phyloP scores from a whole-genome alignment of 2,329 filamentous ascomycete species.

The Fusarium sp. region DNA sequence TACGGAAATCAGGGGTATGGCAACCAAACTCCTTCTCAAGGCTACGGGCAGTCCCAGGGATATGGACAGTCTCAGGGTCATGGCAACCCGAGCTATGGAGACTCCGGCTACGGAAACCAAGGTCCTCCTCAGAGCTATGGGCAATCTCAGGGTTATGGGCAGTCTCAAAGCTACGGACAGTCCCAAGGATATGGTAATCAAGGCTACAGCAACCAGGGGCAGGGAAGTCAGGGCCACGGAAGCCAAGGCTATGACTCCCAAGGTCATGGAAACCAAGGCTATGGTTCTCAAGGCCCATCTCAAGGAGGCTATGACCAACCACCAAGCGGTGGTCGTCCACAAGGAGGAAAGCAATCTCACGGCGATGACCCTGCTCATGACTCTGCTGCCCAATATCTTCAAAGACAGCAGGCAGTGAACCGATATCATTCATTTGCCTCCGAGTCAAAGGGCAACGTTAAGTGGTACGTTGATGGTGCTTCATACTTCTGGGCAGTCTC shows the following conservation, averaged over 20 bases:
- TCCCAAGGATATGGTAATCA: background rate
- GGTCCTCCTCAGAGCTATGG: slow-evolving; percentile 37
- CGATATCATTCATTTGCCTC: slow-evolving; percentile 77
- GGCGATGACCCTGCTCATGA: background rate
- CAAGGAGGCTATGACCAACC: slow-evolving; percentile 7
- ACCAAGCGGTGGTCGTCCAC: background rate
- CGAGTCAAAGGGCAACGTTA: slow-evolving; percentile 75
- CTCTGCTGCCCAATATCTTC: slow-evolving; percentile 42
- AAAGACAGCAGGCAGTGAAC: slow-evolving; percentile 57
- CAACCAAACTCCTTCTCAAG: slow-evolving; percentile 22
- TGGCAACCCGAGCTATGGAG: background rate
- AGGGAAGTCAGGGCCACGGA: background rate
- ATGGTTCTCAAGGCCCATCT: background rate
- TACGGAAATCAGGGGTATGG: background rate
- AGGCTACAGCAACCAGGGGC: background rate
- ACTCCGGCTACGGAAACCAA: background rate
- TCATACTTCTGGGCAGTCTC: slow-evolving; percentile 89
- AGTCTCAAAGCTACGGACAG: background rate
- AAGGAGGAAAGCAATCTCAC: slow-evolving; percentile 4
- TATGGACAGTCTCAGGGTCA: background rate
- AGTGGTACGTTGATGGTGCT: slow-evolving; percentile 90
- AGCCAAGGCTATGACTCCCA: background rate
- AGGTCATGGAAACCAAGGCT: background rate
- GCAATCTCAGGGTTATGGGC: background rate
- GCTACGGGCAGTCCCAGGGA: slow-evolving; percentile 28